Base-by-base conservation (phyloP, 805 yeast genomes). In the Kodamaea kaohsiungensis region DNA sequence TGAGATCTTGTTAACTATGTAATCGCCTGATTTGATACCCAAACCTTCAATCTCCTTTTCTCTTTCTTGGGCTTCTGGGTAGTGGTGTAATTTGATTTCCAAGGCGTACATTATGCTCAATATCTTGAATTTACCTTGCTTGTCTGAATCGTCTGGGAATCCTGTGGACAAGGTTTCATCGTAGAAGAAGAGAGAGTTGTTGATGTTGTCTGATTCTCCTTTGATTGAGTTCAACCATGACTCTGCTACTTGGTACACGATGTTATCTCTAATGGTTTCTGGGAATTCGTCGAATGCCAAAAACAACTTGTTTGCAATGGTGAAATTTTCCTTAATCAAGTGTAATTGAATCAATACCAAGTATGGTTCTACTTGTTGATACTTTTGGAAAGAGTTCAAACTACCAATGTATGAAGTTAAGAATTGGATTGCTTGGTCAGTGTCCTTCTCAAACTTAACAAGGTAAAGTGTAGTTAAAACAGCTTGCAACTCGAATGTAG, bases 51-150 rank as follows among this genome's bases (percentile, higher is more conserved):
- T 72, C 59, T 72, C 77, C 40, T 60, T 56, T 56, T 70, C 59
- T 38, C 85, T 75, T 57, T 89, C 89, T 55, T 81, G 80, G 8
- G 97, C 92, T 71, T 93, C 98, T 1, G 92, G 93, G 53, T 83
- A 75, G 64, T 92, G 88, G 49, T 85, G 83, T 67, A 91, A 81
- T 72, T 89, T 91, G 62, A 92, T 72, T 57, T 92, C 91, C 56
- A 91, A 78, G 9, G 85, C 87, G 45, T 91, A 80, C 64, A 91
- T 82, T 40, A 88, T 86, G 52, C 61, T 68, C 60, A 88, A 79
- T 15, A 72, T 56, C 53, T 65, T 68, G 59, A 65, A 68, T 57
- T 70, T 70, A 19, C 76, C 74, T 43, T 62, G 66, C 4, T 63
- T 55, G 50, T 75, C 79, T 3, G 62, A 53, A 48, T 74, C 78